Conservation (phyloP, 495 filamentous ascomycete genomes). For the Penicillium diatomitis region DNA sequence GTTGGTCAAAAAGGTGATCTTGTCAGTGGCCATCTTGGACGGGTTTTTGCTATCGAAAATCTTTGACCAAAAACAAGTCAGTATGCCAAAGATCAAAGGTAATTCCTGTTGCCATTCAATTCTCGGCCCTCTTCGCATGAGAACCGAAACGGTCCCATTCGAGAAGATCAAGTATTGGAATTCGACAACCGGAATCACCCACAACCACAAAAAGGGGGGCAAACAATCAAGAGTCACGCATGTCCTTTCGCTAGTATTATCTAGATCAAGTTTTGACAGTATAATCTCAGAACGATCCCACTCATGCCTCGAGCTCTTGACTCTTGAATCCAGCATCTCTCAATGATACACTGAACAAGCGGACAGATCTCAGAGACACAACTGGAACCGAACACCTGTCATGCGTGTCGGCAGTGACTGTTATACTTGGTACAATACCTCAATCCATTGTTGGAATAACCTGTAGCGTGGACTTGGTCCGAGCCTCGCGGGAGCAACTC, state of each 20-base stretch:
- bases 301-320: not conserved
- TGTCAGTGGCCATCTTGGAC: slow-evolving; percentile 58
- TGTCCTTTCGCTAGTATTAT: slow-evolving; percentile 79
- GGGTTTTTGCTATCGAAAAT: slow-evolving; percentile 9
- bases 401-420: slow-evolving; percentile 43
- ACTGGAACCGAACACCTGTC: slow-evolving; percentile 46
- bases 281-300: slow-evolving; percentile 52
- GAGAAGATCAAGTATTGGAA: slow-evolving; percentile 3
- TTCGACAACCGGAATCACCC: slow-evolving; percentile 5
- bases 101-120: not conserved
- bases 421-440: slow-evolving; percentile 50
- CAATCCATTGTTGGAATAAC: slow-evolving; percentile 32
- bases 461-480: slow-evolving; percentile 15
- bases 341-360: not conserved
- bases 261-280: slow-evolving; percentile 74
- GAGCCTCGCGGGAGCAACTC: slow-evolving; percentile 4
- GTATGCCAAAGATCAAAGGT: slow-evolving; percentile 6
- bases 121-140: slow-evolving; percentile 8
- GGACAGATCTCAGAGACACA: not conserved
- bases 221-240: slow-evolving; percentile 52
- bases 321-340: too few relatives aligned
- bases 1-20: slow-evolving; percentile 68
- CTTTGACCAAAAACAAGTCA: slow-evolving; percentile 8
- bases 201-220: slow-evolving; percentile 19
- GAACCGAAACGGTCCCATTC: too few relatives aligned